Evolutionary conservation across 1,284 basidiomycete genomes (phyloP).

Genomic region (Mrakiaceae sp.): DNA sequence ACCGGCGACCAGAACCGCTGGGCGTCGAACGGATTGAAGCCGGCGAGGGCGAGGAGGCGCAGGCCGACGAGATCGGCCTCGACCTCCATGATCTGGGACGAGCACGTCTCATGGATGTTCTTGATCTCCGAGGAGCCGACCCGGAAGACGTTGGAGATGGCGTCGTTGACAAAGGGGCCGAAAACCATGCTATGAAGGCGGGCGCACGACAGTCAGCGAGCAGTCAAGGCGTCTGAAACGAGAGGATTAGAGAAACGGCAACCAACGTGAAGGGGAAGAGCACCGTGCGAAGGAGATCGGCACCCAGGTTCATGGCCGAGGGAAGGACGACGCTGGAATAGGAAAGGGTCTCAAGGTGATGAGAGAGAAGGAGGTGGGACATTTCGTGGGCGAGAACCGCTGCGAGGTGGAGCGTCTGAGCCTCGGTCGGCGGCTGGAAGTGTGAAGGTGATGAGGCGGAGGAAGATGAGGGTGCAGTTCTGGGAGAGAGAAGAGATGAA

Average conservation of each 20-base stretch:
- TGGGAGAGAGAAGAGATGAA: neutral
- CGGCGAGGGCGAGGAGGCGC: constrained; percentile 69
- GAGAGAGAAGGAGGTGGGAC: constrained; percentile 70
- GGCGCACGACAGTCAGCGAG: neutral
- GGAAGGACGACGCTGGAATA: constrained; percentile 70
- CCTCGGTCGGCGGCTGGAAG: constrained; percentile 47
- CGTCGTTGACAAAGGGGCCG: constrained; percentile 83
- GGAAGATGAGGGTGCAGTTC: constrained; percentile 21
- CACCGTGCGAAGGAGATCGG: constrained; percentile 61
- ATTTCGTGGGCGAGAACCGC: constrained; percentile 79
- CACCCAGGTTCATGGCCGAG: constrained; percentile 57
- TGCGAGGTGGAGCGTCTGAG: constrained; percentile 72
- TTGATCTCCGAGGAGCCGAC: constrained; percentile 58
- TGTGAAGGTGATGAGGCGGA: constrained; percentile 37
- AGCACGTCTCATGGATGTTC: neutral
- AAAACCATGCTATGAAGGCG: constrained; percentile 48
- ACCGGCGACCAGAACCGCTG: constrained; percentile 58
- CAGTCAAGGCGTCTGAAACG: neutral
- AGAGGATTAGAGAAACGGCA: neutral
- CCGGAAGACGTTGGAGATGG: constrained; percentile 65
- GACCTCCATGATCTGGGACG: constrained; percentile 53
- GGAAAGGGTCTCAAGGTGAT: constrained; percentile 78
- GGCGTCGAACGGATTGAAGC: constrained; percentile 65
- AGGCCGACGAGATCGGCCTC: constrained; percentile 82
- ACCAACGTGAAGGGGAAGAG: constrained; percentile 63